phyloP scores from a whole-genome alignment of 768 basidiomycete species.

The Trametes elegans region DNA sequence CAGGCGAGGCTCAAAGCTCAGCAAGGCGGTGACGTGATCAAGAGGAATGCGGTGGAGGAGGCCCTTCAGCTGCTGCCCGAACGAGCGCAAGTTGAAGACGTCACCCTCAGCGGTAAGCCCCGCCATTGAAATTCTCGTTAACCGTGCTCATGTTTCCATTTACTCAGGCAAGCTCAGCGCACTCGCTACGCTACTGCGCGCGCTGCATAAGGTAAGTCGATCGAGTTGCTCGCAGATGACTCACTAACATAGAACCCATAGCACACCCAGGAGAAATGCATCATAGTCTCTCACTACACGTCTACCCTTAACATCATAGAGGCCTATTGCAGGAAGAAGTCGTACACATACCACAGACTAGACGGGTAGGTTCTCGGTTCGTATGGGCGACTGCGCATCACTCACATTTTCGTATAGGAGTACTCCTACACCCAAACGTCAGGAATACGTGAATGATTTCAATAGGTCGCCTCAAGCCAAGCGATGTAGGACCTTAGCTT shows the following conservation, averaged over 20 bases:
- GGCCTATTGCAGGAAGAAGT: conserved; percentile 71
- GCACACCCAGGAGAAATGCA: conserved; percentile 90
- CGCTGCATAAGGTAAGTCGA: conserved; percentile 51
- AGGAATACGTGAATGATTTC: conserved; percentile 86
- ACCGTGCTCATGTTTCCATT: background rate
- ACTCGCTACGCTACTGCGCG: conserved; percentile 59
- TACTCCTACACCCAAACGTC: conserved; percentile 73
- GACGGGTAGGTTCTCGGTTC: conserved; percentile 62
- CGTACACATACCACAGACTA: conserved; percentile 78
- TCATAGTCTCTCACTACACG: conserved; percentile 96
- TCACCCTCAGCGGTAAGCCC: conserved; percentile 74
- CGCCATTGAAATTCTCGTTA: background rate
- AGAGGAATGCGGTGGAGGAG: conserved; percentile 51
- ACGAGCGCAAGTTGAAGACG: conserved; percentile 60
- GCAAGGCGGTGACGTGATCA: conserved; percentile 38
- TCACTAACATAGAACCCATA: conserved; percentile 25
- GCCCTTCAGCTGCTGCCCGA: conserved; percentile 64
- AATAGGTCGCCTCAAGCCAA: conserved; percentile 72
- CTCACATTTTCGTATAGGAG: conserved; percentile 47
- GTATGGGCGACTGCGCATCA: background rate
- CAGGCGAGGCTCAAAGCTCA: conserved; percentile 45
- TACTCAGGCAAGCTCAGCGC: conserved; percentile 69
- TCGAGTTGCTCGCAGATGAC: background rate
- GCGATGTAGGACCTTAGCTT: conserved; percentile 53
- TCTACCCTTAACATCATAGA: conserved; percentile 92